phyloP scores from a whole-genome alignment of 2,329 filamentous ascomycete species.

The Penicillium aurantiogriseum region DNA sequence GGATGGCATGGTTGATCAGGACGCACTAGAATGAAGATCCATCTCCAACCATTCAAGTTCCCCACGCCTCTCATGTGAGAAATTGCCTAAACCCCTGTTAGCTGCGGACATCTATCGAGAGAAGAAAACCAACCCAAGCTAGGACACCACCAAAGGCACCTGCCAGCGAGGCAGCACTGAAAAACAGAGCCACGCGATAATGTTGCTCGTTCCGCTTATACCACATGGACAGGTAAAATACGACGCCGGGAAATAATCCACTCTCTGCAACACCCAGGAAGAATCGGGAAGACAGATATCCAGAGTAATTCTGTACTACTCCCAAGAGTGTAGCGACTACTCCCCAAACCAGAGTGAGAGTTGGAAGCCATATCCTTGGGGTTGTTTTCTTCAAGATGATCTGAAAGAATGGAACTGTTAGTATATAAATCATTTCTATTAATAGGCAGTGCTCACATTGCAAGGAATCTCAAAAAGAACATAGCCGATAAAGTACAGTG shows the following conservation, averaged over 20 bases:
- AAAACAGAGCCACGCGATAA: slow-evolving; percentile 52
- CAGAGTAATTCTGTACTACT: slow-evolving; percentile 49
- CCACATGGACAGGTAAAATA: slow-evolving; percentile 63
- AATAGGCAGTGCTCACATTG: slow-evolving; percentile 26
- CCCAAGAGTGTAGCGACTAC: slow-evolving; percentile 52
- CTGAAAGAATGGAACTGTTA: not conserved
- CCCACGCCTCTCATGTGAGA: slow-evolving; percentile 48
- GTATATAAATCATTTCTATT: not conserved
- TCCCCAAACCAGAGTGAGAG: slow-evolving; percentile 49
- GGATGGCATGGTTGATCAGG: not conserved
- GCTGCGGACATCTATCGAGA: not conserved
- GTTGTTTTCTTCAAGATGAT: slow-evolving; percentile 41
- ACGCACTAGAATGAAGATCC: slow-evolving; percentile 60
- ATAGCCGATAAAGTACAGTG: slow-evolving; percentile 41
- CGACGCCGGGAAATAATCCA: slow-evolving; percentile 54
- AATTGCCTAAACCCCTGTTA: slow-evolving; percentile 42
- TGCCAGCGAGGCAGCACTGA: slow-evolving; percentile 57
- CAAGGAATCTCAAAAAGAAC: slow-evolving; percentile 43
- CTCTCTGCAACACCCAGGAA: slow-evolving; percentile 54
- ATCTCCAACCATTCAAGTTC: slow-evolving; percentile 58
- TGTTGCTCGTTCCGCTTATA: slow-evolving; percentile 46
- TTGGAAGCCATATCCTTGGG: slow-evolving; percentile 41
- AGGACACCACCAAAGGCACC: slow-evolving; percentile 62
- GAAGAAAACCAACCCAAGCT: slow-evolving; percentile 42
- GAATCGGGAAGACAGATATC: slow-evolving; percentile 50